A percentile compares a stretch with the other conserved stretches of the same genome.
Conservation (phyloP, 768 basidiomycete species). For the Leccinum variicolor region DNA sequence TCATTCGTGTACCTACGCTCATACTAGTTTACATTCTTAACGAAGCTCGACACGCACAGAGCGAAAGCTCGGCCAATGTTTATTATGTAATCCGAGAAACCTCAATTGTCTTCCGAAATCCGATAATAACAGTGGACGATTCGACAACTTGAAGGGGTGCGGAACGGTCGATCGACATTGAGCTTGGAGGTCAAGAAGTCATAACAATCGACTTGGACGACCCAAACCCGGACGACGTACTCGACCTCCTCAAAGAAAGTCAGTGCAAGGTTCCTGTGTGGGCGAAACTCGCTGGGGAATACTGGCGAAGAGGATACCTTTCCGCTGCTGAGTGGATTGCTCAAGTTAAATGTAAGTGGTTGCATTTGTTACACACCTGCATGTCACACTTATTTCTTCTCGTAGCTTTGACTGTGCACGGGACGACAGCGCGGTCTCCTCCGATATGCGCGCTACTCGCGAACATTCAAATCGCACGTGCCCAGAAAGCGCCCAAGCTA, state of each 20-base stretch:
- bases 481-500: slow-evolving; percentile 81
- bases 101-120: not conserved
- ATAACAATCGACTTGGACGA: slow-evolving; percentile 90
- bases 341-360: slow-evolving; percentile 55
- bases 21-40: slow-evolving; percentile 84
- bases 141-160: slow-evolving; percentile 4
- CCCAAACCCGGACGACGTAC: slow-evolving; percentile 69
- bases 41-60: too few species aligned
- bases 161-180: slow-evolving; percentile 61
- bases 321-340: slow-evolving; percentile 78
- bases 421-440: slow-evolving; percentile 49
- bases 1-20: too few species aligned
- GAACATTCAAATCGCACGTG: slow-evolving; percentile 77
- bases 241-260: slow-evolving; percentile 69
- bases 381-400: slow-evolving; percentile 3
- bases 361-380: not conserved
- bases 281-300: slow-evolving; percentile 83
- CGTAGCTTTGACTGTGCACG: slow-evolving; percentile 52
- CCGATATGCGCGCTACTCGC: slow-evolving; percentile 82
- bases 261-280: slow-evolving; percentile 72
- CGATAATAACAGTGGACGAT: slow-evolving; percentile 16
- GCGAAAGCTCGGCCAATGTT: too few species aligned
- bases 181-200: slow-evolving; percentile 78
- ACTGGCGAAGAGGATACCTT: slow-evolving; percentile 76
- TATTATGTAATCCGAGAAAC: not conserved